Evolutionary conservation across 2,329 filamentous ascomycete species (phyloP).

Genomic region (Biscogniauxia marginata): DNA sequence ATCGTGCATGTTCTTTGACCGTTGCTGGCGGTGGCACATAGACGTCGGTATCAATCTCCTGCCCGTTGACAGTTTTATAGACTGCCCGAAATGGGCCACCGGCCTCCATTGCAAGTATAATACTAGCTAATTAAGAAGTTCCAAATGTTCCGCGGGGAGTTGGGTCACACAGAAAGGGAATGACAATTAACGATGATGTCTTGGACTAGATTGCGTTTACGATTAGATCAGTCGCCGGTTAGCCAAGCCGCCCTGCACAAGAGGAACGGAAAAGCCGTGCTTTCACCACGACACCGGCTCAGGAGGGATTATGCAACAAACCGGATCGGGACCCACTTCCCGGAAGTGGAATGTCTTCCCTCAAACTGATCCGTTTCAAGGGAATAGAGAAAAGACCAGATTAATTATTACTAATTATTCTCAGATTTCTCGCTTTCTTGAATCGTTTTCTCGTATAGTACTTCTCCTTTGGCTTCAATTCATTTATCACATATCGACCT

Average conservation of each 20-base stretch:
- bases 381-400: neutral
- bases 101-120: neutral
- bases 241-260: neutral
- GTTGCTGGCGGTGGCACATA: constrained; percentile 21
- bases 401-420: neutral
- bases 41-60: constrained; percentile 31
- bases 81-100: constrained; percentile 12
- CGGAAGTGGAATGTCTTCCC: neutral
- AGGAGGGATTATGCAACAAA: neutral
- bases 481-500: neutral
- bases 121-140: neutral
- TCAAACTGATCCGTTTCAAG: neutral
- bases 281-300: neutral
- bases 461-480: neutral
- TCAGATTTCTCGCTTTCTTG: neutral
- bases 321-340: neutral
- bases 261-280: neutral
- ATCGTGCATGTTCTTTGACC: no score
- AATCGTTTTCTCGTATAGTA: neutral
- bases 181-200: no score
- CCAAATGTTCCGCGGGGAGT: neutral
- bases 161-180: neutral
- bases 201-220: neutral
- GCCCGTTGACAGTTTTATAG: constrained; percentile 29
- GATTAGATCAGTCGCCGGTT: neutral